A percentile compares a stretch with the other conserved stretches of the same genome.
Conservation (phyloP, 148 eudicot genomes). For the Nepenthes mirabilis region DNA sequence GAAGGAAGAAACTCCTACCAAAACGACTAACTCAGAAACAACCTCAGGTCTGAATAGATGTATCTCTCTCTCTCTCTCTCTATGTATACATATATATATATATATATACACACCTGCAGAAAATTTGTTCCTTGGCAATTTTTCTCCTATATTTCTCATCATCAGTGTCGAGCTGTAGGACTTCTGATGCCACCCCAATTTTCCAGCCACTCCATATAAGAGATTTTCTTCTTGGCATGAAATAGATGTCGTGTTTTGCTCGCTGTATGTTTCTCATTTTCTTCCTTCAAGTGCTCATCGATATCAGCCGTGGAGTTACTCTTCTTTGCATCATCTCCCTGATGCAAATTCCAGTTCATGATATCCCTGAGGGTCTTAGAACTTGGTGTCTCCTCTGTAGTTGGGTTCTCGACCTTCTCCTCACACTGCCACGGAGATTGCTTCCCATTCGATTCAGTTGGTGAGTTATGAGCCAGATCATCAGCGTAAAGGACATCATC, state of each 20-base stretch:
- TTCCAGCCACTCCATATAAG: slow-evolving; percentile 8
- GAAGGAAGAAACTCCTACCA: no score
- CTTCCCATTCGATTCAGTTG: slow-evolving; percentile 8
- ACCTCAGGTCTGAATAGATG: no score
- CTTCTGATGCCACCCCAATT: slow-evolving; percentile 7
- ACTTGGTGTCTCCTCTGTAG: slow-evolving; percentile 13
- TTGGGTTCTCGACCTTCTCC: slow-evolving; percentile 12
- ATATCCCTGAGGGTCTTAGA: slow-evolving; percentile 33
- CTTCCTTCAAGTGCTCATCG: neutral
- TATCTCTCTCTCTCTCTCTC: no score
- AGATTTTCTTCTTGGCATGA: neutral
- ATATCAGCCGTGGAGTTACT: neutral
- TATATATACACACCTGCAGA: no score
- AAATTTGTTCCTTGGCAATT: neutral
- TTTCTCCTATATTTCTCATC: neutral
- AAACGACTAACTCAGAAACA: no score
- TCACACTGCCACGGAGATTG: neutral
- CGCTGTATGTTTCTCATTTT: neutral
- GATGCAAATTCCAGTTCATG: slow-evolving; percentile 42
- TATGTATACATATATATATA: no score
- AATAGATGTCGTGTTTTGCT: neutral
- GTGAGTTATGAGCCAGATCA: slow-evolving; percentile 16
- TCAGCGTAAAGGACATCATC: slow-evolving; percentile 49
- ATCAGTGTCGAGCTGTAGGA: slow-evolving; percentile 7
- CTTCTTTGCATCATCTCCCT: slow-evolving; percentile 8